Evolutionary conservation across 1,284 basidiomycete species (phyloP).

Genomic region (Leccinum variabile): DNA sequence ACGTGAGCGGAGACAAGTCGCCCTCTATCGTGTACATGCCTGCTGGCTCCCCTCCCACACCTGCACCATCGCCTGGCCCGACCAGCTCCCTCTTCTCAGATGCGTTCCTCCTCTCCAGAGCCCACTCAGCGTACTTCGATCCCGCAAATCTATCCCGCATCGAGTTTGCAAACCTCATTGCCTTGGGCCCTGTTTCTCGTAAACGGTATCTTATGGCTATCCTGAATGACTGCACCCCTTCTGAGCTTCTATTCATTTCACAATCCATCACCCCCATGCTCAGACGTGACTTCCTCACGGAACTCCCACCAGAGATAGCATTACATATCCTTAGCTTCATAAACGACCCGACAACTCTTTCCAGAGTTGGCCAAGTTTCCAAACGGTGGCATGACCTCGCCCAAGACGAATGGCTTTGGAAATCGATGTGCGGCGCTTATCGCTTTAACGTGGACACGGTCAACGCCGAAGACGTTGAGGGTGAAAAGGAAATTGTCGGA

Average conservation of each 20-base stretch:
- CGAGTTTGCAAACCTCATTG: conserved; percentile 39
- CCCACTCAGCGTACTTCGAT: conserved; percentile 25
- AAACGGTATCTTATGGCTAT: conserved; percentile 64
- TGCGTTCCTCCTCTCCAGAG: conserved; percentile 18
- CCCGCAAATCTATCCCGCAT: conserved; percentile 34
- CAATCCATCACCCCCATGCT: conserved; percentile 76
- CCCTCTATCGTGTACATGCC: conserved; percentile 52
- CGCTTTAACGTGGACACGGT: conserved; percentile 44
- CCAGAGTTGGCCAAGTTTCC: conserved; percentile 73
- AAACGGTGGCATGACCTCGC: conserved; percentile 76
- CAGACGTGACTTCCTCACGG: conserved; percentile 83
- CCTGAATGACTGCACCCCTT: conserved; percentile 63
- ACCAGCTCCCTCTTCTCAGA: conserved; percentile 22
- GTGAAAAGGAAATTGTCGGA: conserved; percentile 16
- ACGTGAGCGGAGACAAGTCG: conserved; percentile 20
- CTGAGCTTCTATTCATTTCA: conserved; percentile 81
- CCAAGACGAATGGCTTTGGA: conserved; percentile 87
- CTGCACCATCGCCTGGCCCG: conserved; percentile 62
- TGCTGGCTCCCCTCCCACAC: conserved; percentile 64
- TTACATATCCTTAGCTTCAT: conserved; percentile 83
- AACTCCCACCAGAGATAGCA: conserved; percentile 83
- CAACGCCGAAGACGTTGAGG: conserved; percentile 12
- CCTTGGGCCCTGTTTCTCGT: conserved; percentile 44
- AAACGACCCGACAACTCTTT: conserved; percentile 78
- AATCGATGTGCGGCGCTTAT: conserved; percentile 67